A percentile compares a stretch with the other conserved stretches of the same genome.
phyloP scores from a whole-genome alignment of 441 rosid genomes.

The Gossypium schwendimanii region DNA sequence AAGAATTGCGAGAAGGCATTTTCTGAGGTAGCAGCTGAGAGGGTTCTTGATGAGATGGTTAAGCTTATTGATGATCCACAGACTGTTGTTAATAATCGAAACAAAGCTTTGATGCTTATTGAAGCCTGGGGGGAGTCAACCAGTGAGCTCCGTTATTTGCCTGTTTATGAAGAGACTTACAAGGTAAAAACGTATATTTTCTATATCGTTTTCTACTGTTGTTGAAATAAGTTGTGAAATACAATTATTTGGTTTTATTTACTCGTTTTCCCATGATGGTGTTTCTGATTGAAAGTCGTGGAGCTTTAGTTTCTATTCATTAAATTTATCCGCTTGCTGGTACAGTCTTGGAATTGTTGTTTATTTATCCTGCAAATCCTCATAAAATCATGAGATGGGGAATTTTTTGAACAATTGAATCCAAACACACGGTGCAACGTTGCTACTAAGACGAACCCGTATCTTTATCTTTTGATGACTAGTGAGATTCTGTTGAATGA shows the following conservation, averaged over 20 bases:
- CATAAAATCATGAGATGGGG: neutral
- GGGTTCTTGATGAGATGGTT: slow-evolving; percentile 92
- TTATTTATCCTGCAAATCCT: neutral
- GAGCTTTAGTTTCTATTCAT: neutral
- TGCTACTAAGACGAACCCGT: neutral
- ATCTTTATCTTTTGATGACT: neutral
- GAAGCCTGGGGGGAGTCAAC: slow-evolving; percentile 94
- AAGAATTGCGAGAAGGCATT: slow-evolving; percentile 93
- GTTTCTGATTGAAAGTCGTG: neutral
- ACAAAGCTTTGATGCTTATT: slow-evolving; percentile 67
- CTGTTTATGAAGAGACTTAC: slow-evolving; percentile 87
- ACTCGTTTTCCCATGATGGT: neutral
- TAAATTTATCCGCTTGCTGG: neutral
- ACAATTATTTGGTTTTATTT: neutral
- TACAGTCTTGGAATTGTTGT: neutral
- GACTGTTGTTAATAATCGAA: slow-evolving; percentile 67
- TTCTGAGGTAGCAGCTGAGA: slow-evolving; percentile 88
- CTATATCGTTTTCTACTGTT: neutral
- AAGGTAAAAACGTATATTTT: slow-evolving; percentile 40
- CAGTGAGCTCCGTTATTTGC: slow-evolving; percentile 73
- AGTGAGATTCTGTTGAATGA: slow-evolving; percentile 1
- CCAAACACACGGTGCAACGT: neutral
- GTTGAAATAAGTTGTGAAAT: neutral
- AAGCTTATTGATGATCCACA: slow-evolving; percentile 86
- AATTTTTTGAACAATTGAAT: neutral